phyloP scores from a whole-genome alignment of 2,329 filamentous ascomycete genomes.

The Clonostachys rosea region DNA sequence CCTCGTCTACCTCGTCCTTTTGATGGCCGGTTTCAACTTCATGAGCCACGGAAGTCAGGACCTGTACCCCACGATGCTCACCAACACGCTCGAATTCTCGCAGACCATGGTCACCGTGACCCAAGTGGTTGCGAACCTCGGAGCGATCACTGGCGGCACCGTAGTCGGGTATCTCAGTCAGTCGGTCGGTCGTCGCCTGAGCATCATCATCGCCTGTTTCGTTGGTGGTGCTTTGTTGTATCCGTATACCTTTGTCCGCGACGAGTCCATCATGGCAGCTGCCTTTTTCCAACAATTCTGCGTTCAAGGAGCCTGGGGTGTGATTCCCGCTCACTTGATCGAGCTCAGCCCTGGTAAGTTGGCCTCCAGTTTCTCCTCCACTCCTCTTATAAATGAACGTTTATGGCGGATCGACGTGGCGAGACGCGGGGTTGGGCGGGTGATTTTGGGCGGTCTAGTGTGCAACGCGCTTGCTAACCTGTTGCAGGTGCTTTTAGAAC shows the following conservation, averaged over 20 bases:
- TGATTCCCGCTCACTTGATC: constrained; percentile 75
- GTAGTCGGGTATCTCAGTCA: constrained; percentile 64
- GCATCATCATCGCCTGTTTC: constrained; percentile 60
- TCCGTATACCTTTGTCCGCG: constrained; percentile 70
- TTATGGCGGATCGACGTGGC: no score
- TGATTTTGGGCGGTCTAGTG: no score
- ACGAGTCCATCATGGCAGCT: constrained; percentile 64
- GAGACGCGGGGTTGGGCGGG: no score
- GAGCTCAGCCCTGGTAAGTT: constrained; percentile 60
- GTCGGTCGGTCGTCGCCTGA: constrained; percentile 64
- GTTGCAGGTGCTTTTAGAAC: constrained; percentile 53
- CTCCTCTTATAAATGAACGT: no score
- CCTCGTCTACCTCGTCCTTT: constrained; percentile 73
- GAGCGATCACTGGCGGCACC: constrained; percentile 65
- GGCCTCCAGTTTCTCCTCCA: no score
- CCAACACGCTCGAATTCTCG: constrained; percentile 48
- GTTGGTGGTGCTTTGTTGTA: constrained; percentile 74
- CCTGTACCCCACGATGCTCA: constrained; percentile 56
- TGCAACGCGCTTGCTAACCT: no score
- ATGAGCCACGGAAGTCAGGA: constrained; percentile 72
- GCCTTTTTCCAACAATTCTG: constrained; percentile 73
- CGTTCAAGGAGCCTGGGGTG: constrained; percentile 73
- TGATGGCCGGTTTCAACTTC: constrained; percentile 92
- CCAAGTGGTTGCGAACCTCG: constrained; percentile 68
- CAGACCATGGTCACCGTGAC: constrained; percentile 60